phyloP scores from a whole-genome alignment of 2,329 filamentous ascomycete species.

The Pseudogymnoascus sp. region DNA sequence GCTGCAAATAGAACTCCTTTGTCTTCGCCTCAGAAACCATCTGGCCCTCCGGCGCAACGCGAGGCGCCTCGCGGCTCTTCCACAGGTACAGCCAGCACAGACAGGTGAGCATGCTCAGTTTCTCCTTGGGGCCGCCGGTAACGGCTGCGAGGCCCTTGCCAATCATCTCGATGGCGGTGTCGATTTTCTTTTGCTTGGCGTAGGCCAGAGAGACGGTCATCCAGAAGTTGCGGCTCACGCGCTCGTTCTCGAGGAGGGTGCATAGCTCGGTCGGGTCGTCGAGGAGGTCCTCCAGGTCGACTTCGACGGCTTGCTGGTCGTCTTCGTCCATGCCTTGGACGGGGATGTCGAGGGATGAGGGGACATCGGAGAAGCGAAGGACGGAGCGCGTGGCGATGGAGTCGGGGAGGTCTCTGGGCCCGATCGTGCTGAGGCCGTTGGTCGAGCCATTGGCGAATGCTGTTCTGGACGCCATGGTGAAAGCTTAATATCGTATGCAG shows the following conservation, averaged over 20 bases:
- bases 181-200: slow-evolving; percentile 88
- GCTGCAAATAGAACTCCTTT: slow-evolving; percentile 86
- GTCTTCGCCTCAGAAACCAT: slow-evolving; percentile 68
- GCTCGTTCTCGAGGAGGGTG: slow-evolving; percentile 88
- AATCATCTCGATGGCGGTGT: slow-evolving; percentile 69
- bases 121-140: slow-evolving; percentile 54
- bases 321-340: slow-evolving; percentile 53
- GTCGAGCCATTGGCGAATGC: not conserved
- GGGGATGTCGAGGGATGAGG: slow-evolving; percentile 57
- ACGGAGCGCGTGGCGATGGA: slow-evolving; percentile 1
- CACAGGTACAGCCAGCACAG: slow-evolving; percentile 65
- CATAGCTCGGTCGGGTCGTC: slow-evolving; percentile 95
- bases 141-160: slow-evolving; percentile 57
- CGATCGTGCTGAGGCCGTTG: slow-evolving; percentile 3
- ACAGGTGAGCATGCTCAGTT: slow-evolving; percentile 56
- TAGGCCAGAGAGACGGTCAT: slow-evolving; percentile 97
- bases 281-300: slow-evolving; percentile 81
- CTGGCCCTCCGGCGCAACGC: slow-evolving; percentile 56
- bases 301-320: slow-evolving; percentile 70
- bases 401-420: slow-evolving; percentile 1
- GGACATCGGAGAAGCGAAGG: slow-evolving; percentile 54
- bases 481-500: not conserved
- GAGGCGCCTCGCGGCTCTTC: slow-evolving; percentile 61
- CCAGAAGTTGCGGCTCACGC: slow-evolving; percentile 87
- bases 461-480: not conserved